Evolutionary conservation across 2,329 filamentous ascomycete genomes (phyloP).

Genomic region (Aspergillus luchuensis): DNA sequence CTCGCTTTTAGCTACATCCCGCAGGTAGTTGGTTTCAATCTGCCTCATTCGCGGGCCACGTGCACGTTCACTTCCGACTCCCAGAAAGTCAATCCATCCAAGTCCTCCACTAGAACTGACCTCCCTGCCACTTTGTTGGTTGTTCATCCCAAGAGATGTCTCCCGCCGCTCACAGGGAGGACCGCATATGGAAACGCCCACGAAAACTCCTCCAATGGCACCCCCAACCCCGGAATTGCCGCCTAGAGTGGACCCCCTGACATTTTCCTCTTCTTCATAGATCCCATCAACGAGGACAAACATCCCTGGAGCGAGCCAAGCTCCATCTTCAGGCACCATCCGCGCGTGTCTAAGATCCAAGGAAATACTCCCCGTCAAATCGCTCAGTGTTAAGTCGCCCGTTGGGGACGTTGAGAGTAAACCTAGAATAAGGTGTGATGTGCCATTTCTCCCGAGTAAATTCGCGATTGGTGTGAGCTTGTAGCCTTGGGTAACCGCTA

Average conservation of each 20-base stretch:
- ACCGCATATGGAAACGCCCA: conserved; percentile 86
- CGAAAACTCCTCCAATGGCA: conserved; percentile 86
- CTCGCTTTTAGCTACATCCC: conserved; percentile 30
- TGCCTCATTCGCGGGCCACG: conserved; percentile 79
- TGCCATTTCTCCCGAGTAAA: conserved; percentile 75
- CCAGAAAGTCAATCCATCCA: conserved; percentile 96
- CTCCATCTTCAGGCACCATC: conserved; percentile 78
- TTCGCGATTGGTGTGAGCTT: conserved; percentile 86
- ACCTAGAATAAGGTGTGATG: conserved; percentile 81
- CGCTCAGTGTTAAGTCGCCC: conserved; percentile 78
- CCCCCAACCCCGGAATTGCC: conserved; percentile 82
- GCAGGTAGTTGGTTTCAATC: conserved; percentile 71
- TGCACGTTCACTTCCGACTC: conserved; percentile 84
- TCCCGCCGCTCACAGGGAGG: conserved; percentile 86
- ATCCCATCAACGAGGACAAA: conserved; percentile 91
- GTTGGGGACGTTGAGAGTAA: conserved; percentile 79
- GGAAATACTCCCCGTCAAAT: conserved; percentile 83
- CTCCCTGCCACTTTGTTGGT: conserved; percentile 40
- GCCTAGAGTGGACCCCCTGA: conserved; percentile 66
- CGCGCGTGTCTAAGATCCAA: conserved; percentile 80
- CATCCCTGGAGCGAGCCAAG: conserved; percentile 95
- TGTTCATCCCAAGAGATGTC: conserved; percentile 72
- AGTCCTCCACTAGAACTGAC: conserved; percentile 72
- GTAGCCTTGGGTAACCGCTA: conserved; percentile 66
- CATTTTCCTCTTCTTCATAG: conserved; percentile 89